phyloP scores from a whole-genome alignment of 1,284 basidiomycete species.

The Mycena citricolor region DNA sequence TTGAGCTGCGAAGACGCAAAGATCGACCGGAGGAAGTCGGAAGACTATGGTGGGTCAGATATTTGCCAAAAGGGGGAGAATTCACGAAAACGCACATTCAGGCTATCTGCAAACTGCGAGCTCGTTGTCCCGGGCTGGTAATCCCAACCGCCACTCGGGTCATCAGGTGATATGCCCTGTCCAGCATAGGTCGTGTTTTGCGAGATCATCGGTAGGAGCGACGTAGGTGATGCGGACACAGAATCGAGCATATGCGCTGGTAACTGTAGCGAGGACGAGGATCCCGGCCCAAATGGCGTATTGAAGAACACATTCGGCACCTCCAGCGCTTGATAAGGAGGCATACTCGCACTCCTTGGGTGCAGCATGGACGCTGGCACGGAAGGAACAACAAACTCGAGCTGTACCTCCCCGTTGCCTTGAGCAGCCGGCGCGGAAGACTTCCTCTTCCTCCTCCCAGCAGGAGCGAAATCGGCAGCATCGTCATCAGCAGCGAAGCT shows the following conservation, averaged over 20 bases:
- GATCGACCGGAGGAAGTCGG: slow-evolving; percentile 47
- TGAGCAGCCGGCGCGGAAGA: slow-evolving; percentile 1
- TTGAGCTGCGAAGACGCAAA: slow-evolving; percentile 36
- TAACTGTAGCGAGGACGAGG: slow-evolving; percentile 41
- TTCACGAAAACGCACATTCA: slow-evolving; percentile 35
- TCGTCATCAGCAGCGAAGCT: background rate
- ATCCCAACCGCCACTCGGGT: slow-evolving; percentile 41
- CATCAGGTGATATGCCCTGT: background rate
- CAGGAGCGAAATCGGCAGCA: background rate
- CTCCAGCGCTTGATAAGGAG: slow-evolving; percentile 58
- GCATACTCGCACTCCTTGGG: slow-evolving; percentile 52
- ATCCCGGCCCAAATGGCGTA: slow-evolving; percentile 39
- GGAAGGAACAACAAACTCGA: slow-evolving; percentile 15
- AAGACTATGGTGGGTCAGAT: slow-evolving; percentile 33
- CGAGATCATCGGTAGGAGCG: slow-evolving; percentile 24
- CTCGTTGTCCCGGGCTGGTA: slow-evolving; percentile 39
- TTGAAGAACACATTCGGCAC: slow-evolving; percentile 61
- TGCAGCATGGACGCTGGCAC: slow-evolving; percentile 26
- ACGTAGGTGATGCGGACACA: slow-evolving; percentile 27
- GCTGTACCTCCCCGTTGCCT: slow-evolving; percentile 8
- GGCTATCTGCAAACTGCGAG: slow-evolving; percentile 39
- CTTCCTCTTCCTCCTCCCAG: too few relatives aligned
- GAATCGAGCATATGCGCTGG: background rate
- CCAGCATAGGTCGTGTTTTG: slow-evolving; percentile 3
- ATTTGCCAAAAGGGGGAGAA: background rate